A percentile compares a stretch with the other conserved stretches of the same genome.
phyloP scores from a whole-genome alignment of 495 filamentous ascomycete genomes.

The Glonium stellatum region DNA sequence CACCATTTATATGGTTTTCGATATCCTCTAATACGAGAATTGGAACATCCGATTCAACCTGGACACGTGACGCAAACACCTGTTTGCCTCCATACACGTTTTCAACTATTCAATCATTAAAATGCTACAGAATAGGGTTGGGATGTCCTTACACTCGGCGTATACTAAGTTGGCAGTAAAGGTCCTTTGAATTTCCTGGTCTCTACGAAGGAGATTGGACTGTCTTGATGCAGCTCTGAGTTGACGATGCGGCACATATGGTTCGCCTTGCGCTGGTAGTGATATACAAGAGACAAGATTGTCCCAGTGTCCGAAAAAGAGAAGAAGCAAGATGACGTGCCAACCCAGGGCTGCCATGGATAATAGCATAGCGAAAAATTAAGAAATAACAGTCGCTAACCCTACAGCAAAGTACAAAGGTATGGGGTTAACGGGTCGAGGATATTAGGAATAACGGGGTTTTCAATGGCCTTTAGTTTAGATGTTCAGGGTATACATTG shows the following conservation, averaged over 20 bases:
- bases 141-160: not conserved
- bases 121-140: not conserved
- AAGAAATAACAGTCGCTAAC: not conserved
- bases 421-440: not conserved
- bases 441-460: too few species aligned
- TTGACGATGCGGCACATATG: not conserved
- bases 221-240: constrained; percentile 1
- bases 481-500: too few species aligned
- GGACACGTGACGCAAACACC: constrained; percentile 19
- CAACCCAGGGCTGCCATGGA: not conserved
- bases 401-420: not conserved
- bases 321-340: not conserved
- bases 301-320: not conserved
- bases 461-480: too few species aligned
- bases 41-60: constrained; percentile 11
- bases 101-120: constrained; percentile 7
- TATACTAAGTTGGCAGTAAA: not conserved
- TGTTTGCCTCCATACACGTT: constrained; percentile 7
- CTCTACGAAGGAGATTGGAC: not conserved
- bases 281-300: not conserved
- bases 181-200: not conserved
- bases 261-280: not conserved
- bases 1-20: constrained; percentile 21
- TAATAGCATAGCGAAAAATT: not conserved
- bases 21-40: constrained; percentile 22